Conservation (phyloP, 495 filamentous ascomycete species). For the Letharia columbiana region DNA sequence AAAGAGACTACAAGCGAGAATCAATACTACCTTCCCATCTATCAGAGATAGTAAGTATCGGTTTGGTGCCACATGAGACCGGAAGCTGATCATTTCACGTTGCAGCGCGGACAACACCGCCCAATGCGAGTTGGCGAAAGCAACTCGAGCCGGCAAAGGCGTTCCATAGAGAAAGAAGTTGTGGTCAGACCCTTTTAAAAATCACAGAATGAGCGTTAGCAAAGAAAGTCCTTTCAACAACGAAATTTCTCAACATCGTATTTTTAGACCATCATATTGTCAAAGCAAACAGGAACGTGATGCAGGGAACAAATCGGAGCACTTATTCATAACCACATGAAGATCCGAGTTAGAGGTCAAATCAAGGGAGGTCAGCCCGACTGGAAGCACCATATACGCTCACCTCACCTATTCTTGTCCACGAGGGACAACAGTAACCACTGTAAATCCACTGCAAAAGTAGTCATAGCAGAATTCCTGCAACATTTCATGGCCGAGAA, state of each 20-base stretch:
- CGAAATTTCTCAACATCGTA: constrained; percentile 30
- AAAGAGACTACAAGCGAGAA: constrained; percentile 53
- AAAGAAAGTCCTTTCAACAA: constrained; percentile 13
- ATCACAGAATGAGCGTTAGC: too few relatives aligned
- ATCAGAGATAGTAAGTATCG: constrained; percentile 46
- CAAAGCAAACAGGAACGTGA: too few relatives aligned
- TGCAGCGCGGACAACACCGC: constrained; percentile 55
- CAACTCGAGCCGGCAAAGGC: constrained; percentile 36
- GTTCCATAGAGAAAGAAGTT: too few relatives aligned
- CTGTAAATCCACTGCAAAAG: not conserved
- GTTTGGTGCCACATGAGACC: not conserved
- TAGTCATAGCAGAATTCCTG: not conserved
- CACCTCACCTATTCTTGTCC: not conserved
- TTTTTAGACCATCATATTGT: too few relatives aligned
- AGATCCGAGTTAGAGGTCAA: too few relatives aligned
- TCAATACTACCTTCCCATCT: constrained; percentile 54
- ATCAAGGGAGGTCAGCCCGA: too few relatives aligned
- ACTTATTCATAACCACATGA: too few relatives aligned
- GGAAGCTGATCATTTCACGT: not conserved
- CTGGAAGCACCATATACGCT: too few relatives aligned
- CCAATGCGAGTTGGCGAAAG: constrained; percentile 51
- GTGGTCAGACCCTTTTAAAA: too few relatives aligned
- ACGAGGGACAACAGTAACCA: not conserved
- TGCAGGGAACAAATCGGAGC: too few relatives aligned
- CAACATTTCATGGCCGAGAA: not conserved